These are phyloP conservation scores for Choanephora cucurbitarum DNA, from an alignment of 371 early-diverging fungal species.

Conservation along the genomic window DNA sequence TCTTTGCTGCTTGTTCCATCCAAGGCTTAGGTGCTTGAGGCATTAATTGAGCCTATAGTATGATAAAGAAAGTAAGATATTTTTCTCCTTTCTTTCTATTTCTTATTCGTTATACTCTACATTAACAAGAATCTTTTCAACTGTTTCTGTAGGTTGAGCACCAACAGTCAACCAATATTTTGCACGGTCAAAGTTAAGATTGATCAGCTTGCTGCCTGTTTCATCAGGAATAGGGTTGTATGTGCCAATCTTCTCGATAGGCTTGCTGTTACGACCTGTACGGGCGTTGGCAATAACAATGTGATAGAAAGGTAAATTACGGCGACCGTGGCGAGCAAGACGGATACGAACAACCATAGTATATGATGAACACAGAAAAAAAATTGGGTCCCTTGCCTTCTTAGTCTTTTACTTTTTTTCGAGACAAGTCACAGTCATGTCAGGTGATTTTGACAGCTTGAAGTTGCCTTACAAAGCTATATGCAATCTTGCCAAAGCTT, in stretches of 20 bases:
- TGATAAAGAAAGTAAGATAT: neutral
- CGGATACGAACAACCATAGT: conserved; percentile 72
- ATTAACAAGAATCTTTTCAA: conserved; percentile 86
- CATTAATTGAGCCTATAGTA: conserved; percentile 56
- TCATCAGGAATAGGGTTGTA: conserved; percentile 87
- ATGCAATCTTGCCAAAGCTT: too few species aligned
- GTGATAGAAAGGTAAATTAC: conserved; percentile 91
- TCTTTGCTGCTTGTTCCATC: conserved; percentile 53
- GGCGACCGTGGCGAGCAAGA: conserved; percentile 86
- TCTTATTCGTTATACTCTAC: conserved; percentile 51
- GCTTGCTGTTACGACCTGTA: conserved; percentile 84
- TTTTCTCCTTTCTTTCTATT: conserved; percentile 4
- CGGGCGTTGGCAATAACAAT: conserved; percentile 89
- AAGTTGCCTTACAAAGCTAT: too few species aligned
- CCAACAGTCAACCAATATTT: conserved; percentile 97
- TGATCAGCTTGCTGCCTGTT: conserved; percentile 79
- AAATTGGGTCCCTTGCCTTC: conserved; percentile 24
- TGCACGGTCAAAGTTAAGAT: conserved; percentile 84
- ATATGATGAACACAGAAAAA: conserved; percentile 2
- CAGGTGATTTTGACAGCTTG: too few species aligned
- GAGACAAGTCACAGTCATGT: neutral
- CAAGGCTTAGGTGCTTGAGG: conserved; percentile 63
- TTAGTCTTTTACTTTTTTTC: conserved; percentile 7
- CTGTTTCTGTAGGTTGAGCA: conserved; percentile 90
- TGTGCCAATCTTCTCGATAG: conserved; percentile 90